Base-by-base conservation (phyloP, 192 early-diverging fungal genomes). In the Coemansia sp. region DNA sequence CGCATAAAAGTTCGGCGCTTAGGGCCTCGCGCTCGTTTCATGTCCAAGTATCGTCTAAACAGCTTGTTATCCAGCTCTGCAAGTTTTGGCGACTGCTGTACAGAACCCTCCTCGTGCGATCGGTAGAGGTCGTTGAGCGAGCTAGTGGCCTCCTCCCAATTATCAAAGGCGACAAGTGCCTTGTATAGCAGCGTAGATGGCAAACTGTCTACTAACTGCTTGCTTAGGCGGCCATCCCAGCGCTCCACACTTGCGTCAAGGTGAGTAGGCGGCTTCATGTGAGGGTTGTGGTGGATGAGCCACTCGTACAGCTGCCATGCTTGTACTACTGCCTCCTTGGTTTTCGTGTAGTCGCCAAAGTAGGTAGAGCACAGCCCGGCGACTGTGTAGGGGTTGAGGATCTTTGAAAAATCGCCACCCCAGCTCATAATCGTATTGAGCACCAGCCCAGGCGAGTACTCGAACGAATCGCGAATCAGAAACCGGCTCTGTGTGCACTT, bases 221-320 rank as follows among this genome's bases (percentile, higher is more conserved):
- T 36, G 22, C 39, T 20, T 24, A 57, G 29, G 15, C 55, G 29
- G 16, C 55, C 5, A 15, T 10, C 24, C 15, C 24, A 31, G 15
- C 12, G 55, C 27, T 16, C 31, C 57, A 8, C 40, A 29, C 47
- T 61, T 61, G 31, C 12, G n/a, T 65, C 29, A 12, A 71, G 50
- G n/a, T 31, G 38, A 15, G 43, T 40, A 3, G 68, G 71, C 4
- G 33, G 20, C 3, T 36, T 11, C 43, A 43, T 16, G 29, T 71
- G 61, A 3, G 64, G 75, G 5, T 73, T 69, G 44, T 55, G 38
- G 66, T 75, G 68, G 36, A 78, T 27, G 13, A 78, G 69, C 62
- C 66, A 64, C 46, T 83, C 70, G 60, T 78, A 83, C 57, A 83
- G 62, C 60, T 74, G 72, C 80, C 80, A 83, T 0, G 80, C 80